Conservation (phyloP, 495 filamentous ascomycete genomes). For the Penicillium psychrofluorescens region DNA sequence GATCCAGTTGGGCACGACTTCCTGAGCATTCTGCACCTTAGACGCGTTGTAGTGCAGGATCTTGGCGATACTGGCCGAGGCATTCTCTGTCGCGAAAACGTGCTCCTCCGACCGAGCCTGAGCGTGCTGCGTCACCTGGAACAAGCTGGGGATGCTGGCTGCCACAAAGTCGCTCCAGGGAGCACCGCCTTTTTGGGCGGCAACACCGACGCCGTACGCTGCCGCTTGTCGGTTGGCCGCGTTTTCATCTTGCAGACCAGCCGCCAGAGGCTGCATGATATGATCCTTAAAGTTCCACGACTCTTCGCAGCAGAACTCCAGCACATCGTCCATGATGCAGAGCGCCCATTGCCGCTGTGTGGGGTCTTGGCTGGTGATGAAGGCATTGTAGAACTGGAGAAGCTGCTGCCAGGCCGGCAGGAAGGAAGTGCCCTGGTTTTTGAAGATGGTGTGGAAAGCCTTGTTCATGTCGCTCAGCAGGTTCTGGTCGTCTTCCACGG, state of each 20-base stretch:
- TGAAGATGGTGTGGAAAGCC: slow-evolving; percentile 98
- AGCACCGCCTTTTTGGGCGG: slow-evolving; percentile 83
- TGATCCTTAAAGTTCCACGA: slow-evolving; percentile 75
- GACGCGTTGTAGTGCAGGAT: slow-evolving; percentile 79
- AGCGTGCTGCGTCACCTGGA: slow-evolving; percentile 71
- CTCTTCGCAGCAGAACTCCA: slow-evolving; percentile 88
- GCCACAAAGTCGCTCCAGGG: slow-evolving; percentile 79
- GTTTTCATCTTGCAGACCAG: slow-evolving; percentile 73
- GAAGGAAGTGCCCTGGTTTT: slow-evolving; percentile 81
- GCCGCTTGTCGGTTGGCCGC: slow-evolving; percentile 95
- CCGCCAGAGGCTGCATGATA: slow-evolving; percentile 77
- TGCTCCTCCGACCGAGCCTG: slow-evolving; percentile 86
- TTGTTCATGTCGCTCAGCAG: slow-evolving; percentile 99
- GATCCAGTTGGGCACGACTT: slow-evolving; percentile 74
- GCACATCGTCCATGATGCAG: slow-evolving; percentile 96
- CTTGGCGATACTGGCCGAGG: slow-evolving; percentile 94
- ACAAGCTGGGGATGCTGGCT: slow-evolving; percentile 69
- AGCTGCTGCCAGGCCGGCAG: slow-evolving; percentile 81
- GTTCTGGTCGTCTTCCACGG: slow-evolving; percentile 95
- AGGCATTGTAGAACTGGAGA: slow-evolving; percentile 73
- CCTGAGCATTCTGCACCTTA: slow-evolving; percentile 64
- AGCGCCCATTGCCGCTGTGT: slow-evolving; percentile 97
- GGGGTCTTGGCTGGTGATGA: slow-evolving; percentile 75
- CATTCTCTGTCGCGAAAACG: slow-evolving; percentile 96
- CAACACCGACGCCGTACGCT: slow-evolving; percentile 91